These are phyloP conservation scores for Mycena leptocephala DNA, from an alignment of 768 basidiomycete species.

Conservation along the genomic window DNA sequence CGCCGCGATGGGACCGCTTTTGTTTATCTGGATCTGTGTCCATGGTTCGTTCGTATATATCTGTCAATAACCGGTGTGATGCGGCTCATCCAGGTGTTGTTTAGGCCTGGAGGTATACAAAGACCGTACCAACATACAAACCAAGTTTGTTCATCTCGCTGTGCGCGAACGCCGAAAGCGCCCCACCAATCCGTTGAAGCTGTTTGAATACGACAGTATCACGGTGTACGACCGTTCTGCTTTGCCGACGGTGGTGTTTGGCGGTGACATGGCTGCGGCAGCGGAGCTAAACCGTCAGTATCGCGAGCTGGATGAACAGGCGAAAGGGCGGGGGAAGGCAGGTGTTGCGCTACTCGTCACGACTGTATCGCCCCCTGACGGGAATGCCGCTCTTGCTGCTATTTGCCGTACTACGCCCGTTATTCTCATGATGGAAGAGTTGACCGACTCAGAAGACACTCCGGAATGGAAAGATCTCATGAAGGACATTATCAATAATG, in stretches of 20 bases:
- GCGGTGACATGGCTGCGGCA: not conserved
- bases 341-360: not conserved
- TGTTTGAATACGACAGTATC: not conserved
- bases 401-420: not conserved
- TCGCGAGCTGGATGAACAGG: conserved; percentile 1
- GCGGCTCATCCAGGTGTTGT: too few species aligned
- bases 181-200: not conserved
- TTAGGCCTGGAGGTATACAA: not conserved
- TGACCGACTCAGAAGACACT: not conserved
- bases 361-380: not conserved
- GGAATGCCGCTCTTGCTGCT: not conserved
- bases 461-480: conserved; percentile 4
- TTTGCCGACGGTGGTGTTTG: not conserved
- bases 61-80: not conserved
- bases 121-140: not conserved
- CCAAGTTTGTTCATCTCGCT: not conserved
- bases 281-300: not conserved
- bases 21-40: not conserved
- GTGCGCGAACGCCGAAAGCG: not conserved
- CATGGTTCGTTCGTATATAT: not conserved
- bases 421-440: not conserved
- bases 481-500: conserved; percentile 5
- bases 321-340: not conserved
- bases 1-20: not conserved
- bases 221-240: not conserved